Conservation (phyloP, 176 grass and related monocot species). For the Zea luxurians region DNA sequence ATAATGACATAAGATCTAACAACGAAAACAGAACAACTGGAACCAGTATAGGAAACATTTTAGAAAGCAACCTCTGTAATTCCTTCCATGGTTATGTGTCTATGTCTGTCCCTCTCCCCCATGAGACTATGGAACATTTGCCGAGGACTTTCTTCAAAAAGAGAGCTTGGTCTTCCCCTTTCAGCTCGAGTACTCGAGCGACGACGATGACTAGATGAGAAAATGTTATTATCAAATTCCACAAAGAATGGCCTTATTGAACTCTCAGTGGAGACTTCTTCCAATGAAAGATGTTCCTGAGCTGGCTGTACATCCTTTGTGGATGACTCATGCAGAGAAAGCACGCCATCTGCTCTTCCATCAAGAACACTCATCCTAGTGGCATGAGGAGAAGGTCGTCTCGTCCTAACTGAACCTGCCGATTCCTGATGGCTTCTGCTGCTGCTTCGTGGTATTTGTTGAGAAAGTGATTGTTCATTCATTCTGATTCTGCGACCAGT, state of each 20-base stretch:
- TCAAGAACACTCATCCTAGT: constrained; percentile 26
- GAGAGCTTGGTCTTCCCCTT: constrained; percentile 41
- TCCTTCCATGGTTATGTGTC: constrained; percentile 47
- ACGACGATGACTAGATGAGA: constrained; percentile 36
- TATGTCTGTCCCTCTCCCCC: constrained; percentile 30
- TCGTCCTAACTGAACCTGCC: constrained; percentile 55
- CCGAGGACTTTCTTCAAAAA: constrained; percentile 33
- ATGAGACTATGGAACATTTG: constrained; percentile 15
- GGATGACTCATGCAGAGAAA: constrained; percentile 38
- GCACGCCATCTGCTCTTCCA: constrained; percentile 29
- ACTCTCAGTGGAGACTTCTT: constrained; percentile 35
- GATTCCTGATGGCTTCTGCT: constrained; percentile 46
- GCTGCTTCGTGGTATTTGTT: constrained; percentile 31
- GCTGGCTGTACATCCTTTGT: constrained; percentile 20
- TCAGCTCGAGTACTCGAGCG: constrained; percentile 21
- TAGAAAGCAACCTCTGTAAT: constrained; percentile 69
- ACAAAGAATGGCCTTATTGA: constrained; percentile 38
- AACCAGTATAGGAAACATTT: constrained; percentile 1
- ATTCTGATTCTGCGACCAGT: constrained; percentile 28
- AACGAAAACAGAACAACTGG: constrained; percentile 4
- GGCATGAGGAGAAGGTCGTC: constrained; percentile 34
- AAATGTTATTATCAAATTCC: constrained; percentile 45
- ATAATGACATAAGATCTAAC: constrained; percentile 16
- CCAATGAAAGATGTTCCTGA: constrained; percentile 25
- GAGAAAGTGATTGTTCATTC: constrained; percentile 21